phyloP scores from a whole-genome alignment of 768 basidiomycete genomes.

The Candolleomyces aberdarensis region DNA sequence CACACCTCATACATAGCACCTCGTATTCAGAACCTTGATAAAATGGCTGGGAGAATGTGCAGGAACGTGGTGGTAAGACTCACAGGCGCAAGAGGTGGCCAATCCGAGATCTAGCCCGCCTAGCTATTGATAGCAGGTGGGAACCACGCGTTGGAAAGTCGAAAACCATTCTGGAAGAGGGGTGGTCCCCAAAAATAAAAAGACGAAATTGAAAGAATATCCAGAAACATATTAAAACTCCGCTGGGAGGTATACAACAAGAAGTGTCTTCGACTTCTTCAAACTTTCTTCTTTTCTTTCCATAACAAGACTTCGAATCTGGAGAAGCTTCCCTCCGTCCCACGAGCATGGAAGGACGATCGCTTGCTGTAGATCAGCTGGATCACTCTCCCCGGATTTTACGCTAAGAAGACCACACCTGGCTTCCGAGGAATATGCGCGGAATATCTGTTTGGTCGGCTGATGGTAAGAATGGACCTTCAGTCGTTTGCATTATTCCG shows the following conservation, averaged over 20 bases:
- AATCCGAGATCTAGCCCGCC: too few relatives aligned
- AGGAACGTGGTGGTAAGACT: too few relatives aligned
- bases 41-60: too few relatives aligned
- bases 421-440: constrained; percentile 1
- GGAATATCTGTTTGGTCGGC: neutral
- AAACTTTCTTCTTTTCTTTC: neutral
- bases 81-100: too few relatives aligned
- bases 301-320: neutral
- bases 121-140: too few relatives aligned
- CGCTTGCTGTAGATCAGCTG: neutral
- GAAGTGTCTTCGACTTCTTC: neutral
- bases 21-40: too few relatives aligned
- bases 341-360: neutral
- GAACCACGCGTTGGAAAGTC: too few relatives aligned
- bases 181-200: neutral
- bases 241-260: neutral
- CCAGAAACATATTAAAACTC: neutral
- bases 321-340: neutral
- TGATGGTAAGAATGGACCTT: neutral
- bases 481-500: too few relatives aligned
- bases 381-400: neutral
- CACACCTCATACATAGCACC: too few relatives aligned
- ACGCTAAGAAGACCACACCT: neutral
- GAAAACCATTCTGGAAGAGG: too few relatives aligned
- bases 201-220: neutral